These are phyloP conservation scores for Pisolithus orientalis DNA, from an alignment of 768 basidiomycete genomes.

Conservation along the genomic window DNA sequence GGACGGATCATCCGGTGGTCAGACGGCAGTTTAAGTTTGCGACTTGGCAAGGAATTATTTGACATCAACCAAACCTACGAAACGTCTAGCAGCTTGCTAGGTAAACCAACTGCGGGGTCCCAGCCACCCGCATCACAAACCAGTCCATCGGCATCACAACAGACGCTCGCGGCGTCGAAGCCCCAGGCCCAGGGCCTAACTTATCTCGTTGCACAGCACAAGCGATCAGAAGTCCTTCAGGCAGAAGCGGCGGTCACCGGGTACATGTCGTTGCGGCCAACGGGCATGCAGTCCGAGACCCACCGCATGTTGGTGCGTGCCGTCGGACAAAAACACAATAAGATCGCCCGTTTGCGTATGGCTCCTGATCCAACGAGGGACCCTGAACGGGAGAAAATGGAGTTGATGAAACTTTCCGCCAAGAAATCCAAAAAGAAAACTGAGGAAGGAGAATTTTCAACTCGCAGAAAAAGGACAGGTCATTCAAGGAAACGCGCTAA, in stretches of 20 bases:
- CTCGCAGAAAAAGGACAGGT: slow-evolving; percentile 43
- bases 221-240: slow-evolving; percentile 80
- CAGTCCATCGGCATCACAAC: slow-evolving; percentile 33
- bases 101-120: slow-evolving; percentile 49
- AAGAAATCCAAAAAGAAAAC: slow-evolving; percentile 57
- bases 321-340: slow-evolving; percentile 80
- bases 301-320: slow-evolving; percentile 85
- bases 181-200: slow-evolving; percentile 75
- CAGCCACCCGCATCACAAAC: slow-evolving; percentile 37
- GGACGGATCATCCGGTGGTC: slow-evolving; percentile 92
- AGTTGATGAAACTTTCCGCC: slow-evolving; percentile 56
- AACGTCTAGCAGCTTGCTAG: slow-evolving; percentile 60
- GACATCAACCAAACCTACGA: slow-evolving; percentile 81
- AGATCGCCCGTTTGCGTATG: slow-evolving; percentile 72
- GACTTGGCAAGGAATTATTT: slow-evolving; percentile 90
- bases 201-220: slow-evolving; percentile 87
- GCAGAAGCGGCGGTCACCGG: slow-evolving; percentile 80
- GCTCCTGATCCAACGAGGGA: slow-evolving; percentile 73
- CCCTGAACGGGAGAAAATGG: slow-evolving; percentile 67
- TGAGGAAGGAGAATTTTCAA: slow-evolving; percentile 44
- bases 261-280: slow-evolving; percentile 77
- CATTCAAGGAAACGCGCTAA: slow-evolving; percentile 34
- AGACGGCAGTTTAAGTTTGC: slow-evolving; percentile 85
- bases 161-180: slow-evolving; percentile 31
- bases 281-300: slow-evolving; percentile 85